A percentile compares a stretch with the other conserved stretches of the same genome.
Evolutionary conservation across 495 filamentous ascomycete species (phyloP).

Genomic region (Neurospora pannonica): DNA sequence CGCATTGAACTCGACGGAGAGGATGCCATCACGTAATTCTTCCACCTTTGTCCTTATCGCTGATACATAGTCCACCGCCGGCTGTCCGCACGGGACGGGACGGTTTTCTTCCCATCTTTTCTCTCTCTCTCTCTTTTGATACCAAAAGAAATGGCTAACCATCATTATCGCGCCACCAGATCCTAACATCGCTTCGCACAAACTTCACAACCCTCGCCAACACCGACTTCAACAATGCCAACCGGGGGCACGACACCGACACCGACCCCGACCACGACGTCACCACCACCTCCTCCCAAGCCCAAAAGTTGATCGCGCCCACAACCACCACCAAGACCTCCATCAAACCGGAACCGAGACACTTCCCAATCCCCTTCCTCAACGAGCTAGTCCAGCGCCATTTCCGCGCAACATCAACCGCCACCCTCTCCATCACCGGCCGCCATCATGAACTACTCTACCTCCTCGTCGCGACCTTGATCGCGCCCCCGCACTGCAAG

Average conservation of each 20-base stretch:
- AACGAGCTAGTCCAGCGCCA: conserved; percentile 30
- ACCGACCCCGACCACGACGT: background rate
- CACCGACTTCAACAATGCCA: background rate
- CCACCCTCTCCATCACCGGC: conserved; percentile 35
- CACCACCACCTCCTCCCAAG: background rate
- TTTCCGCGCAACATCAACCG: conserved; percentile 26
- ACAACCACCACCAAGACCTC: background rate
- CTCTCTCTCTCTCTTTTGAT: background rate
- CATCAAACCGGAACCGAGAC: background rate
- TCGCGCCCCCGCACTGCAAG: conserved; percentile 43
- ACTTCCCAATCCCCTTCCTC: conserved; percentile 33
- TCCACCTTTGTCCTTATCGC: background rate
- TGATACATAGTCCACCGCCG: background rate
- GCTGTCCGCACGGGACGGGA: background rate
- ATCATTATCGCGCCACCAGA: conserved; percentile 12
- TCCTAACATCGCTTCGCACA: conserved; percentile 39
- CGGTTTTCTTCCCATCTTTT: background rate
- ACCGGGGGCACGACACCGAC: background rate
- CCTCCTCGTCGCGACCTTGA: conserved; percentile 46
- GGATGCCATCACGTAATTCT: background rate
- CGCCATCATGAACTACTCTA: conserved; percentile 60
- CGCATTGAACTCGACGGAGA: background rate
- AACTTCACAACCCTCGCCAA: conserved; percentile 13
- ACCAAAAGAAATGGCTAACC: background rate
- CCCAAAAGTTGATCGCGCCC: background rate